Conservation (phyloP, 495 filamentous ascomycete genomes). For the Trichocladium uniseriatum region DNA sequence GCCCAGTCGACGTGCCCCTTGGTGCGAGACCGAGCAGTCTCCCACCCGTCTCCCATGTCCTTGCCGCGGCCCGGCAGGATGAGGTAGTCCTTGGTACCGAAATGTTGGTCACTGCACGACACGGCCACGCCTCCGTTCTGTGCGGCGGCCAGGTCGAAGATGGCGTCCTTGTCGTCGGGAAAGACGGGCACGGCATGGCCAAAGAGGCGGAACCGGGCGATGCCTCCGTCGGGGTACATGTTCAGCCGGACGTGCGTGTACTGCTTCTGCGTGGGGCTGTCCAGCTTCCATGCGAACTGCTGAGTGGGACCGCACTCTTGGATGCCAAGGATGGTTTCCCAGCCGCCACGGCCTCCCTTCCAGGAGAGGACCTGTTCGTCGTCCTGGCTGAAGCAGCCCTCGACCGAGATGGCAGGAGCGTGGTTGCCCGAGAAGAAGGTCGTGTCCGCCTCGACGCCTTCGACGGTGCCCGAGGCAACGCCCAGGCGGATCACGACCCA, state of each 20-base stretch:
- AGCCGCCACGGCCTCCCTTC: conserved; percentile 48
- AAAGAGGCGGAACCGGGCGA: conserved; percentile 75
- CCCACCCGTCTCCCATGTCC: conserved; percentile 95
- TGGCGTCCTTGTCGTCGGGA: conserved; percentile 47
- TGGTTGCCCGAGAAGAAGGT: conserved; percentile 83
- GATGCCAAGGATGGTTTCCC: conserved; percentile 63
- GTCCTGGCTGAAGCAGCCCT: conserved; percentile 59
- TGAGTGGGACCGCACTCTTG: conserved; percentile 67
- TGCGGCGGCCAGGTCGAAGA: conserved; percentile 76
- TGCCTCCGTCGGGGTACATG: conserved; percentile 95
- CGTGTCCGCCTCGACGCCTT: conserved; percentile 80
- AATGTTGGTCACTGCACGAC: conserved; percentile 77
- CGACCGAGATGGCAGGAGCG: conserved; percentile 71
- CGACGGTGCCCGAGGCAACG: conserved; percentile 62
- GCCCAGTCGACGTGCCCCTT: conserved; percentile 81
- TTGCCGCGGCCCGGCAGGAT: conserved; percentile 76
- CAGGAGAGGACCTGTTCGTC: conserved; percentile 51
- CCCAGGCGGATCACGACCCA: conserved; percentile 78
- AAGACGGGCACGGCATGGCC: conserved; percentile 68
- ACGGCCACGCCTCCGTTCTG: conserved; percentile 72
- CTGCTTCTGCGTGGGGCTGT: conserved; percentile 46
- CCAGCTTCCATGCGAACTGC: conserved; percentile 71
- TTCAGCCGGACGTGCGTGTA: conserved; percentile 80
- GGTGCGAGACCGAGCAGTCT: conserved; percentile 70
- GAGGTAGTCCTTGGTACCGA: conserved; percentile 72